Evolutionary conservation across 495 filamentous ascomycete genomes (phyloP), one percentile per base, ranked within the genome.

Genomic region (Podospora conica): DNA sequence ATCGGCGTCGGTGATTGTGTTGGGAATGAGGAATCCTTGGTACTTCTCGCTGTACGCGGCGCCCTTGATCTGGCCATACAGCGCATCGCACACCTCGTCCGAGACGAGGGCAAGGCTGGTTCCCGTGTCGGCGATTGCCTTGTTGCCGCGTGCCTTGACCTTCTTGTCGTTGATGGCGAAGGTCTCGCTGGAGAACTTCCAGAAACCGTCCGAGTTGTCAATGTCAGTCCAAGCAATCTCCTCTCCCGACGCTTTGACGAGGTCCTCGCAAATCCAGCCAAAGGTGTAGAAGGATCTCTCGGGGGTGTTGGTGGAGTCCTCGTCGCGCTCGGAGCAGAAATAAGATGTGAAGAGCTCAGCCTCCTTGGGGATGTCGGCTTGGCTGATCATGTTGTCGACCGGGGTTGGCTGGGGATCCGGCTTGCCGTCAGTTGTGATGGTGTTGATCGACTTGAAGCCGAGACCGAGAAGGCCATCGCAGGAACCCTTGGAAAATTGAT

Each of bases 121-220:
- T 65, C 89, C 90, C 3, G 90, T 93, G 75, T 93, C 90, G 57
- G 87, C 88, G 65, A 93, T 91, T 61, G 90, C 89, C n/a, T 79
- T 89, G 77, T 92, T 93, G 25, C 82, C 82, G n/a, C 80, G 71
- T 10, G 84, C 81, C 4, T 73, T 22, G 58, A 90, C 74, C 8
- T 79, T 79, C 68, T 87, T 81, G 68, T 86, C 87, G 69, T 86
- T 86, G 58, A 93, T 78, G 5, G 81, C 82, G 40, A 81, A 83
- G 11, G 84, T 86, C 58, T 82, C 75, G 31, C 86, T 90, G 24
- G 81, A 69, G 72, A 93, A 87, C 76, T 83, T 76, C 90, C 90
- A 93, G 77, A 91, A 91, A 23, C 90, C 90, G 53, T 88, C 74
- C 11, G 83, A 85, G 61, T 84, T 88, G 76, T 92, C 88, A 61